These are phyloP conservation scores for Cyberlindnera saturnus DNA, from an alignment of 805 yeast species.

Conservation along the genomic window DNA sequence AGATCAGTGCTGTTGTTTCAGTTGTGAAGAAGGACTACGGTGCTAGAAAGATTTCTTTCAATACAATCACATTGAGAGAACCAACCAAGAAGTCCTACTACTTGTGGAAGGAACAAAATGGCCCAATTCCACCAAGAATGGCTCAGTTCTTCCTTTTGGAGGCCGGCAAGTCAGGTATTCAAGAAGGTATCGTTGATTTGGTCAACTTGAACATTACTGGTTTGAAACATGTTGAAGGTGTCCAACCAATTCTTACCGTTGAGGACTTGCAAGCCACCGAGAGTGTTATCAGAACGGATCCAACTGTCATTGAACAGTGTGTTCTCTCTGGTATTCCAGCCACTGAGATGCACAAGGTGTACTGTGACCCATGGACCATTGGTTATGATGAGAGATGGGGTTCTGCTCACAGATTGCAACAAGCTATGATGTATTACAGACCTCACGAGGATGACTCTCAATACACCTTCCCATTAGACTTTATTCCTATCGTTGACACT, in stretches of 20 bases:
- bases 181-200: conserved; percentile 66
- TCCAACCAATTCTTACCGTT: conserved; percentile 70
- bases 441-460: conserved; percentile 71
- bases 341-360: conserved; percentile 38
- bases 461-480: conserved; percentile 63
- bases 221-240: conserved; percentile 47
- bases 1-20: conserved; percentile 52
- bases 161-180: conserved; percentile 52
- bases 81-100: conserved; percentile 60
- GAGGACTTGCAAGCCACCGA: conserved; percentile 61
- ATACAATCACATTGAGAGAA: conserved; percentile 65
- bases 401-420: conserved; percentile 66
- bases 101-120: conserved; percentile 57
- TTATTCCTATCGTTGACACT: conserved; percentile 78
- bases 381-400: conserved; percentile 80
- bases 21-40: conserved; percentile 43
- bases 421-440: conserved; percentile 76
- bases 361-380: conserved; percentile 68
- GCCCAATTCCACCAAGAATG: conserved; percentile 61
- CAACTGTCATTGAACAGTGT: conserved; percentile 68
- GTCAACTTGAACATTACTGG: conserved; percentile 40
- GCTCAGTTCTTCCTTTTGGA: conserved; percentile 62
- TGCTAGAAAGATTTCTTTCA: conserved; percentile 46
- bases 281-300: conserved; percentile 61
- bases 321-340: conserved; percentile 62